Evolutionary conservation across 371 early-diverging fungal genomes (phyloP), one percentile per base, ranked within the genome.

Genomic region (Sporodiniella umbellata): DNA sequence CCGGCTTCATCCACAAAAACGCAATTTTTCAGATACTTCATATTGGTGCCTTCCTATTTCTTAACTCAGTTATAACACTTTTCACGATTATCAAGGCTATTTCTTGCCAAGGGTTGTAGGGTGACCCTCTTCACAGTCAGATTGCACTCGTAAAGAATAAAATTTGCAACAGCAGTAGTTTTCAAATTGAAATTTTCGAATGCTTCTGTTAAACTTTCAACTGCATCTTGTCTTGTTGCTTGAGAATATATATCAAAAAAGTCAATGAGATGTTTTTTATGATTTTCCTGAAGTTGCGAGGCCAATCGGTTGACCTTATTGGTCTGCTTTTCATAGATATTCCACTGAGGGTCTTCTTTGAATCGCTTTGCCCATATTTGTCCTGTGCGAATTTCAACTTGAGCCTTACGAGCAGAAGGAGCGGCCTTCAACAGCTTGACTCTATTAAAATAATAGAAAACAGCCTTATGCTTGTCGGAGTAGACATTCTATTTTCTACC

Each of bases 1-100:
- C 42, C 47, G 15, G 51, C 47, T 54, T 47, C 60, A 24, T 54
- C 54, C 8, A 60, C 48, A 43, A 60, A 54, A 25, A 45, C 59
- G 23, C 40, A 49, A 18, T 53, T 48, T 30, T 44, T 14, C 4
- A 53, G 33, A 18, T 49, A 58, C 22, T 58, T 45, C 49, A 58
- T 52, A 46, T 58, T 53, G 5, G 45, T 35, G 8, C n/a, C 21
- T 42, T 6, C 40, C 45, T 45, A 45, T 49, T 44, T 17, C 7
- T 44, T 25, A 11, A 25, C 15, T 52, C 52, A 51, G 1, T 21
- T 19, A n/a, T 35, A 38, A 7, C 44, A 42, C 19, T 11, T 26
- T 17, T 33, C 38, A 22, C 40, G n/a, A 4, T 30, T 25, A 8
- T 47, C 37, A 22, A 19, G 15, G n/a, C 17, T 47, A 33, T 47